Evolutionary conservation across 805 yeast genomes (phyloP), one percentile per base, ranked within the genome.

Genomic region (Saccharomycopsis javanensis): DNA sequence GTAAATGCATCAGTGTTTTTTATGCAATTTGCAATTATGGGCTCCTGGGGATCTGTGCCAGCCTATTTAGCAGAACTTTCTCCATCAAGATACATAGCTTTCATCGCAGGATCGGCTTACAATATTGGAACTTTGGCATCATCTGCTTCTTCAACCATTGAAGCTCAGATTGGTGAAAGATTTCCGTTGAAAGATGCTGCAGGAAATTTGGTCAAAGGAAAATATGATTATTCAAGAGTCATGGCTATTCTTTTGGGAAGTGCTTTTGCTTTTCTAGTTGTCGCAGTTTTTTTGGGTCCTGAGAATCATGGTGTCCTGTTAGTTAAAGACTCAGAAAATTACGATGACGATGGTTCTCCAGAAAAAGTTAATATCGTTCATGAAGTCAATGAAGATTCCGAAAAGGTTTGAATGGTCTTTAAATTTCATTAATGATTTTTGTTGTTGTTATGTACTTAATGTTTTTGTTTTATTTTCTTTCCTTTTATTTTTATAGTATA

Each of bases 41-140:
- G 87, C 64, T 81, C 83, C 28, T 83, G 85, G 83, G 87, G 87
- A 63, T 82, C 81, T 46, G 73, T 79, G 55, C 87, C 87, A 55
- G 74, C 81, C 58, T 85, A 82, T 67, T 70, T 83, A 55, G 73
- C 81, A 3, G 86, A 81, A 68, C 72, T 83, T 60, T 75, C 84
- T 20, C 80, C 79, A 59, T 81, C 78, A 70, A 75, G 83, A 68
- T 38, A 38, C 18, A 38, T 38, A 16, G 75, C 87, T 7, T 80
- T 83, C 59, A 79, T 81, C 55, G 77, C 79, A 48, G 88, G 88
- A 66, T 75, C 77, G 34, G 74, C 85, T 23, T 83, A 83, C 67
- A 88, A 83, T 67, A 71, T 83, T 62, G 88, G 88, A 72, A 83
- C 83, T 69, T 73, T 83, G 65, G 82, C 81, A 23, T 79, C 85